Percentiles rank a stretch among this genome's conserved stretches.
These are phyloP conservation scores for Oidium heveae DNA, from an alignment of 2,329 filamentous ascomycete species.

Conservation along the genomic window DNA sequence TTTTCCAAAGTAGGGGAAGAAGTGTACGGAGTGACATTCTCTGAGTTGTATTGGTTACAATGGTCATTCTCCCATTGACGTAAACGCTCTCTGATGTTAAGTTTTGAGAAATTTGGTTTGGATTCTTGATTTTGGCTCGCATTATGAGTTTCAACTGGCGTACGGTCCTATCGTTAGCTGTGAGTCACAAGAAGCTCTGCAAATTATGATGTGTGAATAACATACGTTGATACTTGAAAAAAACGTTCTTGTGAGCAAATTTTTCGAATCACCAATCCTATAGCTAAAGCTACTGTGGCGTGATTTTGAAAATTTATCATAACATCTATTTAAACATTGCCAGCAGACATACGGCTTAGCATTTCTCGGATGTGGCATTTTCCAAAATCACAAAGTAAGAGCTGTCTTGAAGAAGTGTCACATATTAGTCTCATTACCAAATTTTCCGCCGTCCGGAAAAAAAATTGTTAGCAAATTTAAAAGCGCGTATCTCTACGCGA, in stretches of 20 bases:
- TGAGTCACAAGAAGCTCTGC: not conserved
- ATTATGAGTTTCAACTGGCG: not conserved
- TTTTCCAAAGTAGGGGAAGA: not conserved
- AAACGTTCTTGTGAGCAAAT: not conserved
- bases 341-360: slow-evolving; percentile 8
- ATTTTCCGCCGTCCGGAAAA: too few species aligned
- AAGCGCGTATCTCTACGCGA: too few species aligned
- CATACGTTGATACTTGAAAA: not conserved
- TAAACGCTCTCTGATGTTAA: slow-evolving; percentile 15
- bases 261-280: not conserved
- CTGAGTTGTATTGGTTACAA: slow-evolving; percentile 2
- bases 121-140: not conserved
- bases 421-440: too few species aligned
- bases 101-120: not conserved
- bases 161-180: not conserved
- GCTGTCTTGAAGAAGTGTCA: too few species aligned
- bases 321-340: slow-evolving; percentile 7
- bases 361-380: slow-evolving; percentile 8
- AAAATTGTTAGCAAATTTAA: too few species aligned
- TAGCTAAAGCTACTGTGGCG: not conserved
- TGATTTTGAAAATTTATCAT: not conserved
- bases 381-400: not conserved
- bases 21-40: not conserved
- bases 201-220: not conserved
- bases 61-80: slow-evolving; percentile 20